Conservation (phyloP, 345 rosid species). For the Schrenkiella parvula region DNA sequence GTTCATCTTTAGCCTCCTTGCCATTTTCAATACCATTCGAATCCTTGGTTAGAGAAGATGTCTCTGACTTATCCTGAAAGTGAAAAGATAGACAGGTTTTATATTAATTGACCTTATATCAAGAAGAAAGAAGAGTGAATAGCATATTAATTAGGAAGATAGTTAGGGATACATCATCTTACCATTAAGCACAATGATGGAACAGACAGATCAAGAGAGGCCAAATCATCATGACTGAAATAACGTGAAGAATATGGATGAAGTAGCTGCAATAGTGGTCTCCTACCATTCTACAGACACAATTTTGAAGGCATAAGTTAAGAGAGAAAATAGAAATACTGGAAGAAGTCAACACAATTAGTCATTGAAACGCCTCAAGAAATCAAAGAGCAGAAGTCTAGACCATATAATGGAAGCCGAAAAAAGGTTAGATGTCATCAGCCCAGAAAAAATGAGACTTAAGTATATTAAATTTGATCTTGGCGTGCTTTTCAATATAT, state of each 20-base stretch:
- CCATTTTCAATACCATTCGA: conserved; percentile 24
- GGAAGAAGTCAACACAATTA: neutral
- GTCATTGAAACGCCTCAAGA: neutral
- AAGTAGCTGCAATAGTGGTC: conserved; percentile 69
- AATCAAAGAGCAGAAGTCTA: neutral
- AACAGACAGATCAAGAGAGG: conserved; percentile 57
- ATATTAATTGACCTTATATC: too few species aligned
- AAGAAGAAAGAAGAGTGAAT: neutral
- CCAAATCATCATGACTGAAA: conserved; percentile 68
- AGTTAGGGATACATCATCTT: conserved; percentile 23
- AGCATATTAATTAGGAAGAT: neutral
- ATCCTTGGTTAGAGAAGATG: conserved; percentile 35
- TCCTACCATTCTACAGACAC: conserved; percentile 68
- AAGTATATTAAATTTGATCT: neutral
- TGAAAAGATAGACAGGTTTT: neutral
- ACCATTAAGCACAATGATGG: conserved; percentile 70
- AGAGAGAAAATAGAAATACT: neutral
- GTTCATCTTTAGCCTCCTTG: neutral
- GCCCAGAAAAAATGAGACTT: neutral
- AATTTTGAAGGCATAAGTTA: conserved; percentile 5
- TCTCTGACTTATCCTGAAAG: conserved; percentile 49
- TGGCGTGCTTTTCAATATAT: neutral
- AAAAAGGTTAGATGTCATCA: neutral
- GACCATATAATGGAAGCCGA: neutral
- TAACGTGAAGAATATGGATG: conserved; percentile 77